Evolutionary conservation across 129 eudicot genomes (phyloP), one percentile per base, ranked within the genome.

Genomic region (Solidago caesia): DNA sequence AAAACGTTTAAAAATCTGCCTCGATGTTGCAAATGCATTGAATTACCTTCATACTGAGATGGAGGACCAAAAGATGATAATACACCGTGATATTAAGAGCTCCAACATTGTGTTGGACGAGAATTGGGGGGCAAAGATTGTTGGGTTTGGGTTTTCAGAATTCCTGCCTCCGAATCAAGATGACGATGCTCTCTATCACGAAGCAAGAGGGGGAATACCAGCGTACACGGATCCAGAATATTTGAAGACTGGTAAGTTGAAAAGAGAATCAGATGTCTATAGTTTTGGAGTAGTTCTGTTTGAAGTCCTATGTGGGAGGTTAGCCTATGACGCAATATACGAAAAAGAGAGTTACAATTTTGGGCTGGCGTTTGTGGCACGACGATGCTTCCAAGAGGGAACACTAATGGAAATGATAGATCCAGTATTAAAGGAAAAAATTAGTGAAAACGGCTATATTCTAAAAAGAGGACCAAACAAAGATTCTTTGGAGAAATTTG

Each of bases 131-230:
- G 39, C 39, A 0, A 33, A 33, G 39, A 33, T 33, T 33, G 39
- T 33, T 33, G 39, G 39, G 39, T 33, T 33, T 33, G 39, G 39
- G 39, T 33, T 33, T 33, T 33, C 39, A 33, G 39, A 33, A 33
- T 33, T 33, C 39, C 39, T 33, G 0, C 39, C 39, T 33, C 39
- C 39, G 39, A 33, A 33, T 33, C 39, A 33, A 33, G 58, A 52
- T 12, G 58, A 4, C 8, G 25, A 14, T 5, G 58, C 58, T 52
- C 58, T 52, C 21, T 6, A 52, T 52, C 58, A 12, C 5, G 4
- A 4, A 12, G 13, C 13, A 11, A 1, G 0, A 0, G 0, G 1
- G 4, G 58, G 58, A n/a, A 4, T 6, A 1, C 0, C 5, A 11
- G 5, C 1, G 9, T 52, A 52, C 21, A 3, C 4, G 13, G 58